Evolutionary conservation across 352 stramenopile species (phyloP).

Genomic region (Pythium coloratum): DNA sequence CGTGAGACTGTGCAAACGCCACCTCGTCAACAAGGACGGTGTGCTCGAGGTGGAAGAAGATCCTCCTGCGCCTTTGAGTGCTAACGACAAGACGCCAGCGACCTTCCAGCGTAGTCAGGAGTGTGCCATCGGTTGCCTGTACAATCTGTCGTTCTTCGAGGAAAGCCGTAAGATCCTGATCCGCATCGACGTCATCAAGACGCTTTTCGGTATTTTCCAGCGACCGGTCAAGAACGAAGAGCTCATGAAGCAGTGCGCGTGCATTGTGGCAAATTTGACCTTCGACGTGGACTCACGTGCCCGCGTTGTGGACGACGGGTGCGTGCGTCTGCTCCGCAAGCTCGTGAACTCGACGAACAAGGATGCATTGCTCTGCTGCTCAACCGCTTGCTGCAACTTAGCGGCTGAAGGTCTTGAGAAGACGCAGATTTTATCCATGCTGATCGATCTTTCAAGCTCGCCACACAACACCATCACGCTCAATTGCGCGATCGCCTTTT

Average conservation of each 20-base stretch:
- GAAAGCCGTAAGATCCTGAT: slow-evolving; percentile 66
- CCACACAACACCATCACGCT: slow-evolving; percentile 66
- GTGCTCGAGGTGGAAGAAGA: slow-evolving; percentile 65
- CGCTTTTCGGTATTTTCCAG: slow-evolving; percentile 65
- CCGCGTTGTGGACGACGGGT: slow-evolving; percentile 64
- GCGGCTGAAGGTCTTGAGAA: slow-evolving; percentile 67
- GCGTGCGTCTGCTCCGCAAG: slow-evolving; percentile 63
- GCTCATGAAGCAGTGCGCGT: slow-evolving; percentile 61
- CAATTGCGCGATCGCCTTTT: slow-evolving; percentile 78
- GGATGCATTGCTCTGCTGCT: slow-evolving; percentile 69
- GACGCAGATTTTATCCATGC: slow-evolving; percentile 68
- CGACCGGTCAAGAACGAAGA: slow-evolving; percentile 67
- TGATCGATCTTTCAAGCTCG: slow-evolving; percentile 72
- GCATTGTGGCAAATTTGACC: slow-evolving; percentile 67
- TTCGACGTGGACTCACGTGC: slow-evolving; percentile 63
- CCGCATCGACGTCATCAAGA: slow-evolving; percentile 60
- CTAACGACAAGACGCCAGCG: slow-evolving; percentile 44
- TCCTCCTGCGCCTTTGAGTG: slow-evolving; percentile 10
- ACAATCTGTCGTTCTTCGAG: slow-evolving; percentile 78
- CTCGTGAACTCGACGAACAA: slow-evolving; percentile 63
- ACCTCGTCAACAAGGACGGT: slow-evolving; percentile 44
- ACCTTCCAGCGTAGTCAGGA: slow-evolving; percentile 62
- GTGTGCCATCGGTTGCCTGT: slow-evolving; percentile 70
- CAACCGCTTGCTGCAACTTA: slow-evolving; percentile 77
- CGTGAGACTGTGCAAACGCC: slow-evolving; percentile 60